These are phyloP conservation scores for Hypoxylon lienhwacheense DNA, from an alignment of 495 filamentous ascomycete species.

Conservation along the genomic window DNA sequence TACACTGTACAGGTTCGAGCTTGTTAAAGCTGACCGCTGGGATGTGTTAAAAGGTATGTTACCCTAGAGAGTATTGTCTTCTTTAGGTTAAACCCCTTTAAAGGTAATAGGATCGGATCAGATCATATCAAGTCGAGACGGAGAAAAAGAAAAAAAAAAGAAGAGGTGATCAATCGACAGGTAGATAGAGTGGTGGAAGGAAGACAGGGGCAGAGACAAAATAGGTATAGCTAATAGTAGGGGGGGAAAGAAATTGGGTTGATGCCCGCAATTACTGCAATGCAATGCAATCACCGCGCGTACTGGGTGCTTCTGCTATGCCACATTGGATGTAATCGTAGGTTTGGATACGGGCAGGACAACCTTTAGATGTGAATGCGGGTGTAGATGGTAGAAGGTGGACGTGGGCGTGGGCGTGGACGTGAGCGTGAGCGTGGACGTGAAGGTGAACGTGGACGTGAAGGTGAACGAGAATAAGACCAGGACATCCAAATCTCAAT, in stretches of 20 bases:
- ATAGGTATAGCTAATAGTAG: not conserved
- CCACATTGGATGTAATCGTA: too few species aligned
- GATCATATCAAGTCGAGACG: constrained; percentile 7
- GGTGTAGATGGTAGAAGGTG: too few species aligned
- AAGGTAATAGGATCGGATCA: constrained; percentile 11
- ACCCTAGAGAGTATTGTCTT: constrained; percentile 3
- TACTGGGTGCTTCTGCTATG: constrained; percentile 28
- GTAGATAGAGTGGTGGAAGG: not conserved
- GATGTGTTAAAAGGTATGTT: constrained; percentile 1
- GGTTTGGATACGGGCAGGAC: constrained; percentile 28
- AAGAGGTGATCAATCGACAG: not conserved
- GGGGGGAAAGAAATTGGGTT: constrained; percentile 8
- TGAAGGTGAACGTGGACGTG: too few species aligned
- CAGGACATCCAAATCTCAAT: constrained; percentile 24
- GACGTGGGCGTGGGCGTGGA: too few species aligned
- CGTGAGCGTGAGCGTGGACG: too few species aligned
- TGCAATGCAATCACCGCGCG: not conserved
- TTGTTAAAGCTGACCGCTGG: constrained; percentile 20
- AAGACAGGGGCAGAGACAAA: not conserved
- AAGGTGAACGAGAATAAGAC: constrained; percentile 12
- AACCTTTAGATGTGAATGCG: too few species aligned
- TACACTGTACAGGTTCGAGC: constrained; percentile 9
- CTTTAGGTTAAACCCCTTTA: constrained; percentile 5
- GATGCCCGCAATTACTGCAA: constrained; percentile 7
- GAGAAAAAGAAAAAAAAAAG: constrained; percentile 1